phyloP scores from a whole-genome alignment of 2,329 filamentous ascomycete genomes.

The Myriosclerotinia curreyana region DNA sequence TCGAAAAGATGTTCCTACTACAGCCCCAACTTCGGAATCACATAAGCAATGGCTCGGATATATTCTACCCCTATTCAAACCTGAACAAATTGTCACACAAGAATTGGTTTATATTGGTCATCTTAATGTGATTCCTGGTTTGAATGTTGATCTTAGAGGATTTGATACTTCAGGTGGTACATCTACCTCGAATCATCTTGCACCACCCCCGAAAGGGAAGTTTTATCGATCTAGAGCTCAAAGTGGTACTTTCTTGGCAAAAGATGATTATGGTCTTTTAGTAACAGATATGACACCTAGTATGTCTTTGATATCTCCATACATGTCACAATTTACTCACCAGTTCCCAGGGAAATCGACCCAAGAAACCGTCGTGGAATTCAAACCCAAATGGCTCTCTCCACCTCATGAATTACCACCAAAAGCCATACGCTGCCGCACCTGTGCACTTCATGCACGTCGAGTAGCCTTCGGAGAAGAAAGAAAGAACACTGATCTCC shows the following conservation, averaged over 20 bases:
- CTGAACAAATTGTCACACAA: slow-evolving; percentile 55
- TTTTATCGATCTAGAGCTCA: slow-evolving; percentile 47
- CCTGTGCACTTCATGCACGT: slow-evolving; percentile 54
- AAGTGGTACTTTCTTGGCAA: slow-evolving; percentile 49
- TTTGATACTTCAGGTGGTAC: slow-evolving; percentile 25
- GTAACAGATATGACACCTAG: slow-evolving; percentile 68
- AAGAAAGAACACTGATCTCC: slow-evolving; percentile 29
- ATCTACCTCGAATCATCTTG: slow-evolving; percentile 14
- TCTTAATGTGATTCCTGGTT: slow-evolving; percentile 43
- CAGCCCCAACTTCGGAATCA: slow-evolving; percentile 44
- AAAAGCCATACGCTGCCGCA: slow-evolving; percentile 64
- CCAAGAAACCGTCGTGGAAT: slow-evolving; percentile 56
- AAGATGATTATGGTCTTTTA: slow-evolving; percentile 63
- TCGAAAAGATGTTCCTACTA: slow-evolving; percentile 54
- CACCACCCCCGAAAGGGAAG: slow-evolving; percentile 6
- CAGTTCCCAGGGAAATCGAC: slow-evolving; percentile 24
- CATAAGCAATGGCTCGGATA: slow-evolving; percentile 49
- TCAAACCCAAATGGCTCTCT: slow-evolving; percentile 82
- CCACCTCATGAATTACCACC: slow-evolving; percentile 71
- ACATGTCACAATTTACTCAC: neutral
- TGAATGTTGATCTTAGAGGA: slow-evolving; percentile 53
- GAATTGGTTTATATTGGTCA: slow-evolving; percentile 49
- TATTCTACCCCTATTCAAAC: slow-evolving; percentile 54
- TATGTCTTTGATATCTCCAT: slow-evolving; percentile 25
- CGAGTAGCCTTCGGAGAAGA: slow-evolving; percentile 45